phyloP scores from a whole-genome alignment of 495 filamentous ascomycete genomes.

The Chlorociboria aeruginascens region DNA sequence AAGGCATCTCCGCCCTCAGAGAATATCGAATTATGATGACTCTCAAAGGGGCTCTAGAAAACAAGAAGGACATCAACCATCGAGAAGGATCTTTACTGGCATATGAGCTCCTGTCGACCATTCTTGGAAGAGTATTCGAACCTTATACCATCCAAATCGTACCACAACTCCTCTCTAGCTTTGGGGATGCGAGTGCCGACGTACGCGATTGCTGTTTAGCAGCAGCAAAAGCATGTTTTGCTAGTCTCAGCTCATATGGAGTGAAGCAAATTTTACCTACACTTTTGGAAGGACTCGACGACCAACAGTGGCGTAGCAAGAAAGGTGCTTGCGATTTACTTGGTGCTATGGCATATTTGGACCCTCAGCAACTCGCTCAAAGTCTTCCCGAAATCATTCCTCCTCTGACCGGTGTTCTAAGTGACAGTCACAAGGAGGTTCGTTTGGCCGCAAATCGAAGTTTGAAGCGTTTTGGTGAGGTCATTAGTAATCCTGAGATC shows the following conservation, averaged over 20 bases:
- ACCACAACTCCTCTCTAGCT: constrained; percentile 75
- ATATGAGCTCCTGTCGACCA: constrained; percentile 75
- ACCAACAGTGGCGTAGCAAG: constrained; percentile 94
- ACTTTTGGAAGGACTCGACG: constrained; percentile 84
- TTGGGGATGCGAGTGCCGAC: constrained; percentile 78
- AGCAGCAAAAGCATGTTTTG: constrained; percentile 87
- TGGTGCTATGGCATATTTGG: constrained; percentile 95
- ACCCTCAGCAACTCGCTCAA: constrained; percentile 82
- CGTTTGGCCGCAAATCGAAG: constrained; percentile 83
- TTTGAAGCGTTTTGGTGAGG: constrained; percentile 93
- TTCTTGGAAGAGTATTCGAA: constrained; percentile 82
- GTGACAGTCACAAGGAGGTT: constrained; percentile 97
- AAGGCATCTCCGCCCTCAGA: constrained; percentile 67
- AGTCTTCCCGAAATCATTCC: constrained; percentile 95
- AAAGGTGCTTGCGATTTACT: constrained; percentile 94
- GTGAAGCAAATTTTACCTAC: constrained; percentile 90
- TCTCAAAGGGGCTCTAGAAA: constrained; percentile 67
- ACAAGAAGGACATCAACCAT: constrained; percentile 82
- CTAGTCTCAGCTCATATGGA: constrained; percentile 84
- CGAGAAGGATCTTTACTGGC: constrained; percentile 83
- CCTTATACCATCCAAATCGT: constrained; percentile 94
- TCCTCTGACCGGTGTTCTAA: constrained; percentile 82
- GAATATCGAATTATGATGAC: constrained; percentile 78
- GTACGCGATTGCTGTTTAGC: constrained; percentile 89
- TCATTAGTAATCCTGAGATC: constrained; percentile 95